Base-by-base conservation (phyloP, 805 yeast genomes). In the Yarrowia osloensis region DNA sequence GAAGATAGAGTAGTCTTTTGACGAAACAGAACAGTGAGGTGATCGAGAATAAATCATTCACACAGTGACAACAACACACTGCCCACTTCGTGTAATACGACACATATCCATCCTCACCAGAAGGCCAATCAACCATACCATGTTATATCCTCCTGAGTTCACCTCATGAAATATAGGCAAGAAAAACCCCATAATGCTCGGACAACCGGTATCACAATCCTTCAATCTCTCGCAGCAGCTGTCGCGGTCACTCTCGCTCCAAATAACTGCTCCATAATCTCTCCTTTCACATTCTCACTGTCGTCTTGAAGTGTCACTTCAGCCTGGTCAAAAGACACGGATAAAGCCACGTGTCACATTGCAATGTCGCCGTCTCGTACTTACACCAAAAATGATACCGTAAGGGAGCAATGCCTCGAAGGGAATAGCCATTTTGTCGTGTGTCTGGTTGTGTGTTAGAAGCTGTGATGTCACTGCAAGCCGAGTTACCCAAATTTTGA, bases 351-450 rank as follows among this genome's bases (percentile, higher is more conserved):
- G 7, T 11, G 13, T 7, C 42, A 19, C 19, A 13, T 11, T 19
- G 21, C 46, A 40, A 1, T 2, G 42, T n/a, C 33, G 19, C 19
- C 21, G 29, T 15, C 40, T 19, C 33, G 31, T 19, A 81, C 85
- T 33, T 77, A 81, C 84, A 31, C 81, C 76, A 61, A 85, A 74
- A 78, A 86, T 86, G 69, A 86, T 78, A 70, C 83, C 86, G 74
- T 84, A 86, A 68, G 89, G 89, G 73, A 86, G 70, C 49, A 86
- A 75, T 67, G 88, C 89, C 82, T 86, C 90, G 80, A 86, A 86
- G 70, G 90, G 90, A 81, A 86, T 85, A 61, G 66, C 66, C 66
- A 61, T 61, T 61, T 44, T 61, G 54, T 61, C 42, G 40, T 44
- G 50, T 59, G 66, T 61, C 40, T 61, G 31, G 44, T 44, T 44